A percentile compares a stretch with the other conserved stretches of the same genome.
phyloP scores from a whole-genome alignment of 306 rosid species.

The Canavalia gladiata region DNA sequence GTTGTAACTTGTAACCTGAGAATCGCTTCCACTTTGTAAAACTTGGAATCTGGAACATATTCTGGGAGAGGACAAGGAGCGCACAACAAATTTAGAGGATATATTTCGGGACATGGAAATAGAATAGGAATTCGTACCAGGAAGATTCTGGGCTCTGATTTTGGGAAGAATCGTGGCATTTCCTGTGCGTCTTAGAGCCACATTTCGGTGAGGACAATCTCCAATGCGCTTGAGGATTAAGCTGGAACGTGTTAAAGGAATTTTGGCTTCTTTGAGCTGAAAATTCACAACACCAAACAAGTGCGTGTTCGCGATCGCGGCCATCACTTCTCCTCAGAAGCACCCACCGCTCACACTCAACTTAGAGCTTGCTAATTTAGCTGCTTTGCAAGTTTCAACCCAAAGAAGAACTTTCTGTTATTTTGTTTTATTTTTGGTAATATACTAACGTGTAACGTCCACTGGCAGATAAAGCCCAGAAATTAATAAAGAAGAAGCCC shows the following conservation, averaged over 20 bases:
- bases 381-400: not conserved
- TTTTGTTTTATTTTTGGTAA: not conserved
- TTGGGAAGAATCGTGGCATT: slow-evolving; percentile 60
- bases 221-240: slow-evolving; percentile 37
- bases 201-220: slow-evolving; percentile 48
- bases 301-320: slow-evolving; percentile 49
- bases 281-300: slow-evolving; percentile 39
- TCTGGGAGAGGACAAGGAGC: slow-evolving; percentile 45
- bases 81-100: not conserved
- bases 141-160: slow-evolving; percentile 64
- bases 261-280: slow-evolving; percentile 43
- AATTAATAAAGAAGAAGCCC: not conserved
- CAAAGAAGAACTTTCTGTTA: not conserved
- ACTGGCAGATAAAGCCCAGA: too few relatives aligned
- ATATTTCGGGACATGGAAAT: not conserved
- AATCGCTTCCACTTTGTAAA: slow-evolving; percentile 95
- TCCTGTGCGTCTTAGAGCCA: slow-evolving; percentile 52
- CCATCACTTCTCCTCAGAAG: slow-evolving; percentile 51
- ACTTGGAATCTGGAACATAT: slow-evolving; percentile 74
- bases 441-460: too few relatives aligned
- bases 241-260: slow-evolving; percentile 43
- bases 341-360: not conserved
- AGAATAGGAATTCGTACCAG: slow-evolving; percentile 50
- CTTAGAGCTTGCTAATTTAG: not conserved
- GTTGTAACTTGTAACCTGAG: slow-evolving; percentile 67